phyloP scores from a whole-genome alignment of 176 grass and related monocot species.

The Hyparrhenia diplandra region DNA sequence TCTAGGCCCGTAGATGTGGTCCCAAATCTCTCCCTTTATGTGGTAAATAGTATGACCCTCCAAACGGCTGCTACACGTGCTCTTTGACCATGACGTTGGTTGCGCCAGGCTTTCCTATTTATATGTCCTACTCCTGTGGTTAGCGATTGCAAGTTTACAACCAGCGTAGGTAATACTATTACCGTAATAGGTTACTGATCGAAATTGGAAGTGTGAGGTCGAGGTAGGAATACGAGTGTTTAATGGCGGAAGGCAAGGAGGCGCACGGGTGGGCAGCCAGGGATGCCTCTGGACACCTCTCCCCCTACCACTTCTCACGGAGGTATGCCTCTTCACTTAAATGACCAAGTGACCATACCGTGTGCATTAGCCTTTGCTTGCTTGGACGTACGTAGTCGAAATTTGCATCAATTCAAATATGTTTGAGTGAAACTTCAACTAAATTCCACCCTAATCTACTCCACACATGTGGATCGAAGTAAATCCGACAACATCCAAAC shows the following conservation, averaged over 20 bases:
- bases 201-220: neutral
- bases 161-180: no score
- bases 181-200: no score
- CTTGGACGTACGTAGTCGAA: no score
- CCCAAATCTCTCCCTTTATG: no score
- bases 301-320: conserved; percentile 47
- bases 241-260: conserved; percentile 23
- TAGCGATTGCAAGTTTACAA: no score
- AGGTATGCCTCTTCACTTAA: neutral
- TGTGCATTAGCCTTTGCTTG: neutral
- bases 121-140: no score
- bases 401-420: no score
- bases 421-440: no score
- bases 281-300: conserved; percentile 54
- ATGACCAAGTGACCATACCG: rapidly evolving
- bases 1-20: no score
- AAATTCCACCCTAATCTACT: no score
- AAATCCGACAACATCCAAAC: no score
- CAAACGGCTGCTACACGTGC: neutral
- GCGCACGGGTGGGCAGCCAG: conserved; percentile 62
- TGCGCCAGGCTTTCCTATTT: neutral
- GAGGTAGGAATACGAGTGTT: neutral
- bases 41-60: no score
- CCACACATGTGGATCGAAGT: rapidly evolving
- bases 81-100: neutral